Evolutionary conservation across 2,329 filamentous ascomycete genomes (phyloP), one percentile per base, ranked within the genome.

Genomic region (Colletotrichum lindemuthianum): DNA sequence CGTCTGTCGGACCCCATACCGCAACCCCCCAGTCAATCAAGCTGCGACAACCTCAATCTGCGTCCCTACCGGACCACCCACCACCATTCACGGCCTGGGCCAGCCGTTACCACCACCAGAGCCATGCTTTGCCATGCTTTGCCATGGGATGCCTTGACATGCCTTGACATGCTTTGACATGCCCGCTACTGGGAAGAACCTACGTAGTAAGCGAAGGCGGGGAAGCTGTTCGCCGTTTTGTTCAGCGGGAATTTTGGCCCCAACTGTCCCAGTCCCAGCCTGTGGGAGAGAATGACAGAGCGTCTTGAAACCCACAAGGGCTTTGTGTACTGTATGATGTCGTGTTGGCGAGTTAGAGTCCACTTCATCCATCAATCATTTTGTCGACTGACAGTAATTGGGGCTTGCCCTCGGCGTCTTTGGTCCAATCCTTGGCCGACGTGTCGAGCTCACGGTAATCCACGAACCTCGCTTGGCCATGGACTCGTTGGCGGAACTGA

Each of bases 41-140:
- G 53, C 47, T 65, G 63, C 43, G 49, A 65, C 59, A 52, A 34
- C 36, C 37, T 63, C 63, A 65, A 65, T 65, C 58, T 63, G 59
- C 58, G 45, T 45, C 59, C 63, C 44, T 43, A 37, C 47, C 47
- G 58, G 52, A 24, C 24, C 24, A 24, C 24, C 24, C 24, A 24
- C 24, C 24, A 24, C 24, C 5, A 24, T 24, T 4, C 24, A 24
- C 24, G 24, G 24, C 24, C 24, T 24, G 24, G 24, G 24, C 24
- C 24, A 24, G 24, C 4, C 24, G 24, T 24, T 24, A 24, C 2
- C 24, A 24, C 24, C 24, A 24, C 24, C 24, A 24, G 24, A 24
- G 36, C 41, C 47, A 57, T 40, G 36, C 12, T 13, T 24, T 50
- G 45, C 41, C 47, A 58, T 41, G 63, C 34, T n/a, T n/a, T n/a